phyloP scores from a whole-genome alignment of 1,284 basidiomycete genomes.

The Microbotryum saponariae region DNA sequence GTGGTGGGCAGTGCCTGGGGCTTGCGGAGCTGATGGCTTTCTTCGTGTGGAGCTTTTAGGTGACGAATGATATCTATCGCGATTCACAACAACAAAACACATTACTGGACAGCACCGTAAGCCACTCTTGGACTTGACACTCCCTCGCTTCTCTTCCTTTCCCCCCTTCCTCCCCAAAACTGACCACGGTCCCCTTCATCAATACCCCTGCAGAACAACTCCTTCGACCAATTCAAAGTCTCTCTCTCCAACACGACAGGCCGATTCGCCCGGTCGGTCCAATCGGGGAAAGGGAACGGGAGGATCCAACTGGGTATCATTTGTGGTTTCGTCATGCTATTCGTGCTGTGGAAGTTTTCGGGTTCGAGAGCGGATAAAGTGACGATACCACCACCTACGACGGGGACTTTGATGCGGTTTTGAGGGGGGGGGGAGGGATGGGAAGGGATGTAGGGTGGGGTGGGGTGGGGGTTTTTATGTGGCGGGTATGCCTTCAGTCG shows the following conservation, averaged over 20 bases:
- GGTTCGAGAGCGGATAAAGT: too few relatives aligned
- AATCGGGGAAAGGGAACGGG: slow-evolving; percentile 16
- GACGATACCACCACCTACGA: too few relatives aligned
- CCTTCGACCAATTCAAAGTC: slow-evolving; percentile 35
- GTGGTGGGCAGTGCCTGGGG: neutral
- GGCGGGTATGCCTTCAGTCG: too few relatives aligned
- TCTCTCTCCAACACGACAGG: slow-evolving; percentile 26
- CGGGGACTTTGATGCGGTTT: too few relatives aligned
- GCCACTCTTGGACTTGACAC: neutral
- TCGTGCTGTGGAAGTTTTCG: slow-evolving; percentile 24
- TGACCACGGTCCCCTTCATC: neutral
- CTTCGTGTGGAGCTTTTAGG: slow-evolving; percentile 16
- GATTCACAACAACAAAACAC: slow-evolving; percentile 33
- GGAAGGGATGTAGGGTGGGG: too few relatives aligned
- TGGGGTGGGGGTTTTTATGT: too few relatives aligned
- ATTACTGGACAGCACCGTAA: slow-evolving; percentile 33
- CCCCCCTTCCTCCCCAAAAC: neutral
- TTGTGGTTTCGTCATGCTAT: slow-evolving; percentile 16
- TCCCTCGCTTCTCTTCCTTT: neutral
- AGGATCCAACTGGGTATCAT: slow-evolving; percentile 25
- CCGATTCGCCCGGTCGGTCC: slow-evolving; percentile 23
- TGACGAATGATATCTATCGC: slow-evolving; percentile 35
- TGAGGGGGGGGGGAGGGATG: too few relatives aligned
- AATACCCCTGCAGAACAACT: slow-evolving; percentile 22
- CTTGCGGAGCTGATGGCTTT: neutral